phyloP scores from a whole-genome alignment of 768 basidiomycete species.

The Boletus speciosus region DNA sequence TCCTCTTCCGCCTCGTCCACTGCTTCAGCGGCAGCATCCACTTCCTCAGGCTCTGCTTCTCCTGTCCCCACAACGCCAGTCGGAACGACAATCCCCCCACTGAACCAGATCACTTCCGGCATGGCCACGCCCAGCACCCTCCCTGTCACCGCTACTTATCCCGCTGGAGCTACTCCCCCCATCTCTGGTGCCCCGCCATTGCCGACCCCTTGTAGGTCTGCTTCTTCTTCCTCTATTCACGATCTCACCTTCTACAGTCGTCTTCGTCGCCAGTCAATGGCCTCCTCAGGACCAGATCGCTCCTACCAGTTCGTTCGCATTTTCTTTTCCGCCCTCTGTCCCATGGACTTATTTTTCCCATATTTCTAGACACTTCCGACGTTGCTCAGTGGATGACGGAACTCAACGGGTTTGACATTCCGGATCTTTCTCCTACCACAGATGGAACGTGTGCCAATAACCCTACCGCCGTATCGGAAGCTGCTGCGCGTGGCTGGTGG shows the following conservation, averaged over 20 bases:
- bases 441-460: constrained; percentile 71
- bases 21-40: neutral
- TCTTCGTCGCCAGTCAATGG: constrained; percentile 49
- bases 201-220: constrained; percentile 56
- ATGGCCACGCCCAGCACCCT: constrained; percentile 55
- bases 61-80: constrained; percentile 29
- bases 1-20: constrained; percentile 3
- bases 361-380: constrained; percentile 33
- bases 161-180: constrained; percentile 59
- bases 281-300: constrained; percentile 61
- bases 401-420: constrained; percentile 67
- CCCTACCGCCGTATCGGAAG: constrained; percentile 50
- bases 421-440: constrained; percentile 54
- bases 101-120: constrained; percentile 57
- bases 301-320: constrained; percentile 46
- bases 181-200: constrained; percentile 63
- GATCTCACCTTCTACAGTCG: constrained; percentile 34
- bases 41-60: constrained; percentile 11
- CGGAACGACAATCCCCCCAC: constrained; percentile 51
- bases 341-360: neutral
- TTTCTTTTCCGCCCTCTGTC: neutral
- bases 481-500: constrained; percentile 81
- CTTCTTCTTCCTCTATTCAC: neutral
- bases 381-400: constrained; percentile 77
- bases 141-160: constrained; percentile 48